Evolutionary conservation across 2,329 filamentous ascomycete genomes (phyloP).

Genomic region (Aspergillus calidoustus): DNA sequence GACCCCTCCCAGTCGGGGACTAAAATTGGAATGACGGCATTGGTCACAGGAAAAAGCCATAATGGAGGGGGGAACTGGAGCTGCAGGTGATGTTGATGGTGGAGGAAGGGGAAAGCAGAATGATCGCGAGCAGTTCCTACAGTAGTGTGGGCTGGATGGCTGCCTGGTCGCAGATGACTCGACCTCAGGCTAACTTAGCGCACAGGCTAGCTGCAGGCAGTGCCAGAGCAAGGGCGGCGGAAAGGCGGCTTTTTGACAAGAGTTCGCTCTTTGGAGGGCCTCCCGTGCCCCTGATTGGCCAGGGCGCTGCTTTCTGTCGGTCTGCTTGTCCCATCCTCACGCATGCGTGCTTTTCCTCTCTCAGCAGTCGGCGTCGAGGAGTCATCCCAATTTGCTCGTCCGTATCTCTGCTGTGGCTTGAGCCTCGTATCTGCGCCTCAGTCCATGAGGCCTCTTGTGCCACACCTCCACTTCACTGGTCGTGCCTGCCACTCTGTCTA

Average conservation of each 20-base stretch:
- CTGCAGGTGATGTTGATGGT: slow-evolving; percentile 11
- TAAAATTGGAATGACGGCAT: slow-evolving; percentile 25
- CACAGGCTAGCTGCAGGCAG: slow-evolving; percentile 20
- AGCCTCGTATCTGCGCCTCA: slow-evolving; percentile 25
- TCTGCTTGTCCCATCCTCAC: slow-evolving; percentile 7
- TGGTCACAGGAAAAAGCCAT: slow-evolving; percentile 23
- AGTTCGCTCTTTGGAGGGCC: slow-evolving; percentile 14
- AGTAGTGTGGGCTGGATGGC: slow-evolving; percentile 15
- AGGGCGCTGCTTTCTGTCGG: slow-evolving; percentile 12
- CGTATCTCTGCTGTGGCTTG: slow-evolving; percentile 21
- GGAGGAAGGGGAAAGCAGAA: neutral
- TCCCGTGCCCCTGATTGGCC: slow-evolving; percentile 19
- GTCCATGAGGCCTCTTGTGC: neutral
- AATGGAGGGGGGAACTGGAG: neutral
- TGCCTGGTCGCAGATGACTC: slow-evolving; percentile 22
- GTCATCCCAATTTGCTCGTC: slow-evolving; percentile 15
- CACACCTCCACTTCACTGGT: slow-evolving; percentile 8
- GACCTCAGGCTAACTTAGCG: slow-evolving; percentile 18
- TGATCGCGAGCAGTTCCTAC: slow-evolving; percentile 7
- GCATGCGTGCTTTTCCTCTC: slow-evolving; percentile 11
- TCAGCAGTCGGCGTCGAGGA: slow-evolving; percentile 20
- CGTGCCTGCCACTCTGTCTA: neutral
- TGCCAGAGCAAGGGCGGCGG: slow-evolving; percentile 18
- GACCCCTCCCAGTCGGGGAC: neutral
- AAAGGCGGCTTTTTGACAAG: slow-evolving; percentile 10